These are phyloP conservation scores for Ballota nigra DNA, from an alignment of 257 asterid genomes.

Conservation along the genomic window DNA sequence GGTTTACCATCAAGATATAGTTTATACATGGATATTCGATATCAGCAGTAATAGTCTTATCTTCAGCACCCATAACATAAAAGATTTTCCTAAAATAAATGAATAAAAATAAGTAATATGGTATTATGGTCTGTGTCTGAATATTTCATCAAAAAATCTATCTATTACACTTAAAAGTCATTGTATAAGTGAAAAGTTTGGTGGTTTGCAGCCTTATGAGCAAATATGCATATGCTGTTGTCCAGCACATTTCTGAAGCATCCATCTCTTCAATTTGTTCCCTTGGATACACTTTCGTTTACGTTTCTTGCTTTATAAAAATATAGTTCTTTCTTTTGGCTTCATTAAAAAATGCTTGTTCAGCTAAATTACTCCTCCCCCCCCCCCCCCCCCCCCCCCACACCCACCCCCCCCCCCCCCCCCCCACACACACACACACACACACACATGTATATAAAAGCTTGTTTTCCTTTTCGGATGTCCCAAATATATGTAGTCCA, in stretches of 20 bases:
- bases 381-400: too few relatives aligned
- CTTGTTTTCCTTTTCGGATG: background rate
- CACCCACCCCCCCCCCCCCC: too few relatives aligned
- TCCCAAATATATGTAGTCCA: background rate
- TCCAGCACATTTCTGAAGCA: background rate
- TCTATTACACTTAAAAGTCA: background rate
- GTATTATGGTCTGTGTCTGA: background rate
- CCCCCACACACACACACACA: too few relatives aligned
- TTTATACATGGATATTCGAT: background rate
- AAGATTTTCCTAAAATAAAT: background rate
- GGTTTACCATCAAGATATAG: conserved; percentile 1
- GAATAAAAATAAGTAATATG: background rate
- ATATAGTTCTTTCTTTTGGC: background rate
- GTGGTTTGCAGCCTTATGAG: conserved; percentile 2
- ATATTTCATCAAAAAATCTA: background rate
- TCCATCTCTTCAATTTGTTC: background rate
- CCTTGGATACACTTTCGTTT: background rate
- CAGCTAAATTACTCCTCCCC: background rate
- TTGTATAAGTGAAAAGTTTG: background rate
- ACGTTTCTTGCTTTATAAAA: background rate
- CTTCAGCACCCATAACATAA: background rate
- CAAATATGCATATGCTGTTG: background rate
- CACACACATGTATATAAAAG: background rate
- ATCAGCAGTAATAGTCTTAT: background rate
- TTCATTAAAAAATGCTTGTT: conserved; percentile 12